Evolutionary conservation across 495 filamentous ascomycete genomes (phyloP).

Genomic region (Pyrenopolyporus hunteri): DNA sequence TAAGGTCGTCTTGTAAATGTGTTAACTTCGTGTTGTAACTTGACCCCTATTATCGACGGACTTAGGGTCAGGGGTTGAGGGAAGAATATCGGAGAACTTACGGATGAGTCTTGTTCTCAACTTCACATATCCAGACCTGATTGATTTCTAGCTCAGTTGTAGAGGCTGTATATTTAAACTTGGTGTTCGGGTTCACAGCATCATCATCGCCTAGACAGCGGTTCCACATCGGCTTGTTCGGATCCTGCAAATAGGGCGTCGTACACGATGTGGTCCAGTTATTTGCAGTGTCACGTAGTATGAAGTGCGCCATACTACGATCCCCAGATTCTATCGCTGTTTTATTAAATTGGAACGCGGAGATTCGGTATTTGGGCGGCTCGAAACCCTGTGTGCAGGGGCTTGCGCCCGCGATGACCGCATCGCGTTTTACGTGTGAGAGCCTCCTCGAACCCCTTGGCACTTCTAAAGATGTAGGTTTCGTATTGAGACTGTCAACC

Average conservation of each 20-base stretch:
- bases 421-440: not conserved
- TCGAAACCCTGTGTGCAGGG: conserved; percentile 20
- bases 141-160: conserved; percentile 16
- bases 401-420: not conserved
- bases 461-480: not conserved
- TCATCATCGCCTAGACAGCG: not conserved
- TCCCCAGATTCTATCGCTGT: conserved; percentile 9
- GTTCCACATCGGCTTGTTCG: conserved; percentile 23
- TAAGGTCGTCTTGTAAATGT: conserved; percentile 14
- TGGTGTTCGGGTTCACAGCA: conserved; percentile 12
- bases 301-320: conserved; percentile 23
- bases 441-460: too few relatives aligned
- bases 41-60: too few relatives aligned
- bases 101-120: conserved; percentile 28
- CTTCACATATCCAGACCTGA: conserved; percentile 31
- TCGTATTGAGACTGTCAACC: not conserved
- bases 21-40: not conserved
- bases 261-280: conserved; percentile 18
- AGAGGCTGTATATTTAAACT: conserved; percentile 19
- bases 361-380: conserved; percentile 21
- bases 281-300: conserved; percentile 18
- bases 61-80: too few relatives aligned
- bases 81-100: conserved; percentile 4
- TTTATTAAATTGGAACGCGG: conserved; percentile 33
- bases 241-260: conserved; percentile 33